These are phyloP conservation scores for Jatropha podagrica DNA, from an alignment of 441 rosid species.

Conservation along the genomic window DNA sequence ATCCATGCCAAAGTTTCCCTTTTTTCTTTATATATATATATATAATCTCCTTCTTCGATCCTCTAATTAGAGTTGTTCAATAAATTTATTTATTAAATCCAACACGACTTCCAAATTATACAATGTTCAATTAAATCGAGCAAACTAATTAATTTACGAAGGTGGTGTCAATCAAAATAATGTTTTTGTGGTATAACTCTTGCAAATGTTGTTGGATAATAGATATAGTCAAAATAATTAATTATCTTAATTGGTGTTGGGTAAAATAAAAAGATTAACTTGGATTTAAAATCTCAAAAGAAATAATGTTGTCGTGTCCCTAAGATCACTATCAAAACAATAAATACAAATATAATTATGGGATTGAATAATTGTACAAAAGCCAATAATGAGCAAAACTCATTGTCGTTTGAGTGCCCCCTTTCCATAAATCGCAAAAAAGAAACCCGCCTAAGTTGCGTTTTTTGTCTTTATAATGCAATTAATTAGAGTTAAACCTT, in stretches of 20 bases:
- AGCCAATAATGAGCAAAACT: not conserved
- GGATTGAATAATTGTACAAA: not conserved
- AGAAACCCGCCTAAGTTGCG: not conserved
- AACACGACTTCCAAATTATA: too few species aligned
- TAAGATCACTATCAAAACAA: not conserved
- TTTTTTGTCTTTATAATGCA: too few species aligned
- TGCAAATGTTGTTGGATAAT: too few species aligned
- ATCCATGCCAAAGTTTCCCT: not conserved
- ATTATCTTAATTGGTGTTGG: not conserved
- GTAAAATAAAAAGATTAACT: not conserved
- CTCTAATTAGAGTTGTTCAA: not conserved
- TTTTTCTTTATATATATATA: not conserved
- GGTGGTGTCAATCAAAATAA: too few species aligned
- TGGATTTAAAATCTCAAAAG: not conserved
- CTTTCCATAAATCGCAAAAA: not conserved
- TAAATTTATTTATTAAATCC: too few species aligned
- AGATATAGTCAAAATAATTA: too few species aligned
- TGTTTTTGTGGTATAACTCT: too few species aligned
- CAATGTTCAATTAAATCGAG: too few species aligned
- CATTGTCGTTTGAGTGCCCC: not conserved
- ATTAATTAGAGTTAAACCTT: not conserved
- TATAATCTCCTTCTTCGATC: not conserved
- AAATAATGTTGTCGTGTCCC: constrained; percentile 19
- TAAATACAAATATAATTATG: not conserved
- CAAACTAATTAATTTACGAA: too few species aligned